These are phyloP conservation scores for Rhodotorula sp. DNA, from an alignment of 1,284 basidiomycete species.

Conservation along the genomic window DNA sequence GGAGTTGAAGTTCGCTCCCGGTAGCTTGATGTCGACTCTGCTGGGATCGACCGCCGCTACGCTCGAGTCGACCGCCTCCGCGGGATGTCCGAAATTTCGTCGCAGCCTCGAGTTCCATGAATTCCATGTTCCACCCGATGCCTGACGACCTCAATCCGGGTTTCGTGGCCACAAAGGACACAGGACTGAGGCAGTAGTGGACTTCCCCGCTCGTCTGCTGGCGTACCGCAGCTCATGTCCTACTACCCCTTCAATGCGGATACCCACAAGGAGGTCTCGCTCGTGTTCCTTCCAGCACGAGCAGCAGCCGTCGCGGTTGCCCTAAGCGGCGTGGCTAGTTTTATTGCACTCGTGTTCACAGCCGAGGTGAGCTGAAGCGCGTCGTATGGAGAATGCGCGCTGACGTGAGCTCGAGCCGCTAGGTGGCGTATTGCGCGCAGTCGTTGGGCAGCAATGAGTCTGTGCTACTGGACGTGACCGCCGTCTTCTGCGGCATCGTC, in stretches of 20 bases:
- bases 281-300: slow-evolving; percentile 6
- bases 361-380: not conserved
- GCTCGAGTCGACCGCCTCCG: too few relatives aligned
- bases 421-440: not conserved
- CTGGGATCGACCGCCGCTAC: too few relatives aligned
- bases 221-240: too few relatives aligned
- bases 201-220: too few relatives aligned
- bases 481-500: not conserved
- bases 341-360: not conserved
- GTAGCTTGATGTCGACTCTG: too few relatives aligned
- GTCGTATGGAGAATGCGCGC: rapidly evolving
- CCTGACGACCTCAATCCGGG: too few relatives aligned
- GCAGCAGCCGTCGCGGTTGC: slow-evolving; percentile 1
- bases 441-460: not conserved
- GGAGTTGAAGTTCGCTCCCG: too few relatives aligned
- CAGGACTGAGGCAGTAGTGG: too few relatives aligned
- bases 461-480: not conserved
- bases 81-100: too few relatives aligned
- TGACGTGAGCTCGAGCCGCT: not conserved
- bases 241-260: not conserved
- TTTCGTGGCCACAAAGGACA: too few relatives aligned
- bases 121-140: too few relatives aligned
- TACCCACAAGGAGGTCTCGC: not conserved
- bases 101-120: too few relatives aligned
- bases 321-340: not conserved